Percentiles rank a stretch among this genome's conserved stretches.
These are phyloP conservation scores for Penicillium ochrochloron DNA, from an alignment of 495 filamentous ascomycete species.

Conservation along the genomic window DNA sequence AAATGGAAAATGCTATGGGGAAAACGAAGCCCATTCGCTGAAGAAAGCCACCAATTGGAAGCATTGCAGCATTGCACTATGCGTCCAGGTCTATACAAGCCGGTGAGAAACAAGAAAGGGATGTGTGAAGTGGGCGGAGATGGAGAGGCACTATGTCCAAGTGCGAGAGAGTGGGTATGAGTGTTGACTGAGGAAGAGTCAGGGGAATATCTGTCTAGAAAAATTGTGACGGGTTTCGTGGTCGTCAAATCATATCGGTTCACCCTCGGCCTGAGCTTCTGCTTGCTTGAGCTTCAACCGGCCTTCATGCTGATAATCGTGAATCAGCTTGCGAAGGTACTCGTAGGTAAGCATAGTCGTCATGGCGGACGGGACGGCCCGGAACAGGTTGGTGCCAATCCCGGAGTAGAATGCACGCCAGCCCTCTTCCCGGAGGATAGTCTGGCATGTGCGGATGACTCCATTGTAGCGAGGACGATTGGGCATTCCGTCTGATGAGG, in stretches of 20 bases:
- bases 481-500: slow-evolving; percentile 61
- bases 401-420: slow-evolving; percentile 97
- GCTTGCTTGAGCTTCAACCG: slow-evolving; percentile 38
- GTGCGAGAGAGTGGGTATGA: slow-evolving; percentile 6
- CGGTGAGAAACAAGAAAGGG: slow-evolving; percentile 3
- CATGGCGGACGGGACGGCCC: slow-evolving; percentile 91
- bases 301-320: slow-evolving; percentile 55
- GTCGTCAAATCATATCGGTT: slow-evolving; percentile 31
- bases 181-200: slow-evolving; percentile 2
- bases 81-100: slow-evolving; percentile 31
- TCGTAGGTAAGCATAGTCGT: slow-evolving; percentile 99
- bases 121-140: not conserved
- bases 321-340: slow-evolving; percentile 68
- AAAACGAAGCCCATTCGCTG: slow-evolving; percentile 16
- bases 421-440: slow-evolving; percentile 87
- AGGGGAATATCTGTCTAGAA: slow-evolving; percentile 8
- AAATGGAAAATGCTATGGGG: slow-evolving; percentile 19
- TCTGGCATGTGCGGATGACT: slow-evolving; percentile 78
- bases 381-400: slow-evolving; percentile 97
- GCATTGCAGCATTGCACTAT: slow-evolving; percentile 10
- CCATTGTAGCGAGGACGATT: slow-evolving; percentile 77
- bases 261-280: slow-evolving; percentile 21
- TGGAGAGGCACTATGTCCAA: not conserved
- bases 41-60: slow-evolving; percentile 22
- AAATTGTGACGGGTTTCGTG: slow-evolving; percentile 4